Base-by-base conservation (phyloP, 352 stramenopile genomes). In the Globisporangium takayamanum region DNA sequence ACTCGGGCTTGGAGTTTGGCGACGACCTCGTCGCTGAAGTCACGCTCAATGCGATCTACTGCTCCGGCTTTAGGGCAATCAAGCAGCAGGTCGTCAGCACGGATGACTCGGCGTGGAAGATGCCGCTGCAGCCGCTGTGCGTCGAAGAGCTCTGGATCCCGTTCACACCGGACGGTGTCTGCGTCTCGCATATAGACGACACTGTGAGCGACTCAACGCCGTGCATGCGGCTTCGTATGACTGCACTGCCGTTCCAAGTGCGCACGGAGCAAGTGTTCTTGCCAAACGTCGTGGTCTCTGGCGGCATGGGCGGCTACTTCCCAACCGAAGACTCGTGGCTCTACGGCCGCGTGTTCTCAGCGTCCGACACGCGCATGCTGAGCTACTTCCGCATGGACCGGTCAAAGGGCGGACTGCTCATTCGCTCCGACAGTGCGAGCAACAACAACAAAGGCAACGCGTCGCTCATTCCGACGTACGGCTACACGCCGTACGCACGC, bases 1-100 rank as follows among this genome's bases (percentile, higher is more conserved):
- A 96, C 69, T 76, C 73, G 49, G 89, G 89, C 12, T 69, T 97
- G 2, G 88, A 96, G 61, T 96, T 96, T 50, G 81, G 63, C 10
- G 84, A 97, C 56, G 87, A 97, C 61, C 62, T 95, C 11, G 81
- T 95, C 47, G 78, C 73, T 2, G 64, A 80, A 48, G 68, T 91
- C 39, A 88, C 68, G 2, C 55, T 92, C 14, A 76, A 92, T 48
- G 71, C 84, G 16, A 92, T 94, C 49, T 92, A 91, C 59, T 95
- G 86, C 66, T 94, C 86, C 4, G 68, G 67, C 0, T 92, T 90
- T 53, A 76, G 77, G 1, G 82, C 78, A 0, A 37, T 67, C 25
- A 72, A 60, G 42, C 82, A 92, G 47, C 66, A 59, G 7, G 54
- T 84, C 1, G 59, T 67, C 5, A 80, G 67, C 55, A 73, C 72